Base-by-base conservation (phyloP, 345 rosid species). In the Microcos paniculata region DNA sequence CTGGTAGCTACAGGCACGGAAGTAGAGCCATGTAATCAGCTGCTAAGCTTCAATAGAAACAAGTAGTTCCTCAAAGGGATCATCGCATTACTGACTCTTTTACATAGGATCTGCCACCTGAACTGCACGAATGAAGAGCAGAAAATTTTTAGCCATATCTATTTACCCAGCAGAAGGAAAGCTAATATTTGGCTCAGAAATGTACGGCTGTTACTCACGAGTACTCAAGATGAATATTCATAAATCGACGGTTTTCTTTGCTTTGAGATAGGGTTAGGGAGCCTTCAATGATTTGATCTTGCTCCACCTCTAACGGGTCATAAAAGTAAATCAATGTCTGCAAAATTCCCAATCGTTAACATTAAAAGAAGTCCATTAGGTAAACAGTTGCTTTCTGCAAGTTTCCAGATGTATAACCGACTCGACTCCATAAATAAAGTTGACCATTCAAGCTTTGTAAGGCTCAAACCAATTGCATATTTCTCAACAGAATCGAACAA, bases 141-240 rank as follows among this genome's bases (percentile, higher is more conserved):
- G 9, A 76, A 35, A 74, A 76, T 45, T 24, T 14, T 69, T 72
- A 74, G 63, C 30, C 72, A 52, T 67, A 57, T 67, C 71, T 52
- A 51, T 14, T 40, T 55, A 72, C 33, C 77, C 35, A 52, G 53
- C 52, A 48, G 21, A 75, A 51, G 7, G 21, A 30, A 62, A 8
- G 59, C 26, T 45, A 59, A 71, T 53, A 21, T 2, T 48, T 31
- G 14, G 76, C 51, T 48, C 53, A 35, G 45, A 75, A 73, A 5
- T 53, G 68, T 51, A 49, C 42, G 8, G 14, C 30, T 76, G 65
- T 65, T 63, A 86, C 97, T 88, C 72, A 93, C 99, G 89, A 76
- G 86, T 88, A 93, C 77, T 90, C 91, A 16, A 96, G 94, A 84
- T 88, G 94, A 75, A 96, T 96, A 85, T 96, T 96, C 99, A 96